These are phyloP conservation scores for Auricularia heimuer DNA, from an alignment of 768 basidiomycete species.

Conservation along the genomic window DNA sequence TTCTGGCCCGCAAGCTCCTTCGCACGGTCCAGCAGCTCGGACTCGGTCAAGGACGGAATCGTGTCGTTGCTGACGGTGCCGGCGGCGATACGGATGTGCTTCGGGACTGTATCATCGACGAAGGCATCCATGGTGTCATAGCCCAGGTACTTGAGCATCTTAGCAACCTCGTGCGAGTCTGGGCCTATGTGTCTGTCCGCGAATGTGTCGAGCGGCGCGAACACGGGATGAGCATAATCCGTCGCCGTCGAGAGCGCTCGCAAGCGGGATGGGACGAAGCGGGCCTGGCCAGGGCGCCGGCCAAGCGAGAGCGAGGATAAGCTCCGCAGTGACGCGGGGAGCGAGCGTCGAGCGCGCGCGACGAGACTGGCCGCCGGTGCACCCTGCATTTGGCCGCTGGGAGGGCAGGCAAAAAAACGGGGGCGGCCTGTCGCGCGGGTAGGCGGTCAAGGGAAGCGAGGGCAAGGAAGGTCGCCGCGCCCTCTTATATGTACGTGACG, in stretches of 20 bases:
- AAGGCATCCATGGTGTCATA: conserved; percentile 86
- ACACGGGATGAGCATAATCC: conserved; percentile 33
- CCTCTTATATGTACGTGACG: no score
- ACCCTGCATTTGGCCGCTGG: background rate
- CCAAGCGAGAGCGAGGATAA: background rate
- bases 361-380: background rate
- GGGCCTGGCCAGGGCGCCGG: background rate
- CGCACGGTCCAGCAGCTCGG: conserved; percentile 67
- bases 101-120: conserved; percentile 71
- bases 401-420: background rate
- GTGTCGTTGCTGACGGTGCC: conserved; percentile 52
- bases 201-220: conserved; percentile 84
- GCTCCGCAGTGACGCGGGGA: background rate
- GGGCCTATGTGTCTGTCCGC: conserved; percentile 88
- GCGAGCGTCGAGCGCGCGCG: background rate
- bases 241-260: background rate
- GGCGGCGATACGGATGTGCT: conserved; percentile 61
- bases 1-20: conserved; percentile 71
- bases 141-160: conserved; percentile 78
- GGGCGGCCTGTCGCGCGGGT: background rate
- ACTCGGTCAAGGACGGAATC: conserved; percentile 75
- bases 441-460: no score
- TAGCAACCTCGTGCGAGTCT: conserved; percentile 62
- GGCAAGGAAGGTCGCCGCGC: no score
- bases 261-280: background rate